Evolutionary conservation across 1,139 yeast species (phyloP), one percentile per base, ranked within the genome.

Genomic region (Sugiyamaella novakii): DNA sequence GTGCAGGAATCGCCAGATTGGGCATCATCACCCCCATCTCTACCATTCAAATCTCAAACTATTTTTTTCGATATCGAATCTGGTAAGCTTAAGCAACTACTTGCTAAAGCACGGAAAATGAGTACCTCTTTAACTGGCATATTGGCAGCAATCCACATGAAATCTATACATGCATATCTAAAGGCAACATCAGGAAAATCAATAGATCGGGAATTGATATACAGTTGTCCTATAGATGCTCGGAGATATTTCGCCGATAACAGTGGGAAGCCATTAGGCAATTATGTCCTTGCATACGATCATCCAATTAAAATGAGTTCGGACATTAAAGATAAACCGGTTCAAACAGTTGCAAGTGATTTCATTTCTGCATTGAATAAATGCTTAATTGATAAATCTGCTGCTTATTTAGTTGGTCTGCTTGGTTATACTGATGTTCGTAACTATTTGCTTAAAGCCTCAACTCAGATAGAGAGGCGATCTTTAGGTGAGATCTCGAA

Each of bases 401-500:
- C 51, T 5, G 50, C 49, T 28, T 47, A 52, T 38, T 7, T 35
- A 18, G 43, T 54, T 12, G 61, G 60, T 14, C n/a, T 53, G 17
- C 45, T 57, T n/a, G 48, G 42, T 18, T 43, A 46, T 24, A 45
- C 54, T 15, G 50, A 54, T 40, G 27, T 56, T 7, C 37, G 46
- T 33, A 37, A 39, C 2, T 52, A 48, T 40, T 34, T 53, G 35
- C 25, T 28, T 15, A 43, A 47, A 19, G 12, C 34, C 8, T 33
- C 12, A n/a, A 30, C 36, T 2, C 27, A 41, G 17, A 46, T 41
- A 5, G 17, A 18, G 6, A 46, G 61, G 27, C 42, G 52, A 10
- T 43, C 48, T 8, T 19, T 55, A 7, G 57, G 49, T 6, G 62
- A 59, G 43, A 37, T 59, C 8, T 59, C 62, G 15, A 59, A 59